Evolutionary conservation across 148 eudicot genomes (phyloP).

Genomic region (Arbutus unedo): DNA sequence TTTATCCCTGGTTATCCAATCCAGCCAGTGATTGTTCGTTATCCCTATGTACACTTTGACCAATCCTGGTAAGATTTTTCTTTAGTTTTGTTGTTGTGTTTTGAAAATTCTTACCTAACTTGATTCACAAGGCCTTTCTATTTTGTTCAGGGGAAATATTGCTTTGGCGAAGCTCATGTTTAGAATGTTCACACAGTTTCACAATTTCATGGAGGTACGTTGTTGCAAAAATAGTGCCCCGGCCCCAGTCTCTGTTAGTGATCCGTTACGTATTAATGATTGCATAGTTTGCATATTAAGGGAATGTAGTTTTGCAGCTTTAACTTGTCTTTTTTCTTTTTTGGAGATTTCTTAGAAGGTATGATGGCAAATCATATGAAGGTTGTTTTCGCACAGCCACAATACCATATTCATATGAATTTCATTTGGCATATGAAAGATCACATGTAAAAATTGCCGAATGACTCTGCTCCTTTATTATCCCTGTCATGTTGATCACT

Average conservation of each 20-base stretch:
- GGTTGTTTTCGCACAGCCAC: background rate
- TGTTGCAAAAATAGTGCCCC: background rate
- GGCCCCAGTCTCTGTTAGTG: background rate
- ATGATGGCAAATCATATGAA: background rate
- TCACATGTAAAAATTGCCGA: background rate
- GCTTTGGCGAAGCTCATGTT: conserved; percentile 63
- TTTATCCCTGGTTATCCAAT: conserved; percentile 88
- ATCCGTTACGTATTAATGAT: background rate
- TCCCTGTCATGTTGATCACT: background rate
- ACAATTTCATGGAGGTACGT: conserved; percentile 80
- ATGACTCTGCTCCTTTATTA: background rate
- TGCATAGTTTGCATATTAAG: background rate
- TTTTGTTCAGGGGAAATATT: conserved; percentile 68
- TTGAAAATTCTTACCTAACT: conserved; percentile 4
- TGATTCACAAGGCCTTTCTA: conserved; percentile 11
- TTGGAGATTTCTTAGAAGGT: background rate
- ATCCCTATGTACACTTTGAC: conserved; percentile 93
- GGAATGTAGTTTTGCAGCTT: background rate
- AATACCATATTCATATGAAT: background rate
- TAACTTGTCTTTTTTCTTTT: background rate
- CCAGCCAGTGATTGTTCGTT: conserved; percentile 85
- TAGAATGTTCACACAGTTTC: conserved; percentile 70
- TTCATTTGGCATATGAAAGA: background rate
- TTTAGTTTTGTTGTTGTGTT: conserved; percentile 5
- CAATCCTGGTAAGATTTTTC: conserved; percentile 70